These are phyloP conservation scores for Vanderwaltozyma polyspora DNA, from an alignment of 805 yeast genomes.

Conservation along the genomic window DNA sequence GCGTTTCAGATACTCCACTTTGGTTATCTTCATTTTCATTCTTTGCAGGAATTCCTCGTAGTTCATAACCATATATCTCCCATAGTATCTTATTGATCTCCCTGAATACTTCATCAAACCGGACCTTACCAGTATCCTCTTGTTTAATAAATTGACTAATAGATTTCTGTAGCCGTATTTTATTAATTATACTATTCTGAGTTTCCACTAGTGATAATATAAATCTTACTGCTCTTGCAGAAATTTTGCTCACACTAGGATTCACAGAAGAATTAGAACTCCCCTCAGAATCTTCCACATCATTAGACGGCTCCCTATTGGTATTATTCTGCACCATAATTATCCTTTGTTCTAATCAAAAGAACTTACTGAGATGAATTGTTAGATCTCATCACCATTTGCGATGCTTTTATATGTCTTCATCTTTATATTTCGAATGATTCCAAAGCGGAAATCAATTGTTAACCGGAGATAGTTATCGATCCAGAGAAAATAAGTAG, in stretches of 20 bases:
- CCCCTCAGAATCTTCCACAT: neutral
- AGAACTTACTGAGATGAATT: no score
- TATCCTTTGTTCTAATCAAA: no score
- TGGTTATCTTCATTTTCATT: neutral
- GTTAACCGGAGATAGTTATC: no score
- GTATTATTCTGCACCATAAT: no score
- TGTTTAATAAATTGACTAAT: slow-evolving; percentile 12
- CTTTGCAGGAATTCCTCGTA: slow-evolving; percentile 14
- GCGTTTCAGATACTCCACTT: neutral
- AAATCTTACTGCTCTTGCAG: slow-evolving; percentile 15
- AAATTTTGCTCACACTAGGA: no score
- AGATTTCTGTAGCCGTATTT: slow-evolving; percentile 11
- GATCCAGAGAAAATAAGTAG: no score
- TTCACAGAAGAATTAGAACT: neutral
- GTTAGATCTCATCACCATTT: no score
- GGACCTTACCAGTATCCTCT: slow-evolving; percentile 10
- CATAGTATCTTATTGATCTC: slow-evolving; percentile 13
- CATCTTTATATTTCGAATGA: no score
- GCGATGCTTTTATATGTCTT: no score
- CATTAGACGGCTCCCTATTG: neutral
- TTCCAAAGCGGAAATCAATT: no score
- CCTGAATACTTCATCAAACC: slow-evolving; percentile 8
- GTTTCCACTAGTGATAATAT: slow-evolving; percentile 16
- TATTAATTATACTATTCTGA: slow-evolving; percentile 16
- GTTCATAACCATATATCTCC: slow-evolving; percentile 19